Evolutionary conservation across 2,329 filamentous ascomycete species (phyloP), one percentile per base, ranked within the genome.

Genomic region (Microsporum ferrugineum): DNA sequence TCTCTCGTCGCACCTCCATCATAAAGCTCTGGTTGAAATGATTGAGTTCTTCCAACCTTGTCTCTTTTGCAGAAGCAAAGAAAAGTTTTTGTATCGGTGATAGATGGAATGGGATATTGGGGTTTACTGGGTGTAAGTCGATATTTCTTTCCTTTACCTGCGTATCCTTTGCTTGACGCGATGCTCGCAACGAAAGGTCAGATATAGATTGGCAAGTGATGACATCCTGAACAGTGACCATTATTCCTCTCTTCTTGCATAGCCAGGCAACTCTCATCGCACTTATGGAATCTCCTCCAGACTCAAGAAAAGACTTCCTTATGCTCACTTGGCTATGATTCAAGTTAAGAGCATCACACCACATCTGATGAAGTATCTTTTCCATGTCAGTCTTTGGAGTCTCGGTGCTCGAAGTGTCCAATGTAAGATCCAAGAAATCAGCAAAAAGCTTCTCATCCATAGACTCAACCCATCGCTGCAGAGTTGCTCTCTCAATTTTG

Each of bases 261-360:
- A 29, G 27, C 5, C 8, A 17, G n/a, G 27, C 43, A 7, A 49
- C n/a, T 29, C 14, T 7, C 43, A 49, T 49, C n/a, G 43, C 43
- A 7, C 8, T 29, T 8, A 49, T 29, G 7, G 43, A 58, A 39
- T 58, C 55, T 6, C 60, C 60, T 4, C 60, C 60, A 17, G 59
- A 31, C 10, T 58, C 55, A 34, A 59, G 58, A 47, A 61, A 61
- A 33, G 17, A 27, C 27, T 61, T 33, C 8, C 41, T 23, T 23
- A 58, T 7, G 31, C 57, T 57, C 29, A 60, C 65, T 17, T 62
- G 8, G 8, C 29, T 73, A 60, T 79, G 73, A 0, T 69, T 63
- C 0, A 79, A 67, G 0, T 65, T 68, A 34, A 82, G 69, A 1
- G 80, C 75, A 2, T 59, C 8, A 2, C 5, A 5, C 4, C n/a